Evolutionary conservation across 495 filamentous ascomycete genomes (phyloP).

Genomic region (Astrocystis sublimbata): DNA sequence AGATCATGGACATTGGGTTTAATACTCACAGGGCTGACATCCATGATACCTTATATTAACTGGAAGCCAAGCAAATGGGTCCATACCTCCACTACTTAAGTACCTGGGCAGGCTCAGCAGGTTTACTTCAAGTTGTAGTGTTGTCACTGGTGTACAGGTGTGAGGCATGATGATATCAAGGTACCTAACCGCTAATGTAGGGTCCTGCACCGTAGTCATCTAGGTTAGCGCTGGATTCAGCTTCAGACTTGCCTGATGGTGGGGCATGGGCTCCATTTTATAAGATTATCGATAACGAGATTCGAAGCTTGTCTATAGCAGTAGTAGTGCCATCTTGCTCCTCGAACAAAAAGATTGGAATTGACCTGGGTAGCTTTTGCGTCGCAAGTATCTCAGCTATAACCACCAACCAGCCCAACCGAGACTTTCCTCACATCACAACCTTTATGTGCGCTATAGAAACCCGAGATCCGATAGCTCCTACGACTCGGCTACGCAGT

Average conservation of each 20-base stretch:
- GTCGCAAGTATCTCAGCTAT: not conserved
- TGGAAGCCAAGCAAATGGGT: too few species aligned
- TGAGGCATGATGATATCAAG: too few species aligned
- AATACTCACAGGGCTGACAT: too few species aligned
- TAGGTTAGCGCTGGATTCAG: too few species aligned
- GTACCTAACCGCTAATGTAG: too few species aligned
- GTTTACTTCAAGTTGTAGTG: too few species aligned
- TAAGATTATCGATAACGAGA: slow-evolving; percentile 13
- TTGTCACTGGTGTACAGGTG: too few species aligned
- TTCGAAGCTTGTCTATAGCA: not conserved
- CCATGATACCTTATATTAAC: too few species aligned
- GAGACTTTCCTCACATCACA: too few species aligned
- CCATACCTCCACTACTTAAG: too few species aligned
- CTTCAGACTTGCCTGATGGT: not conserved
- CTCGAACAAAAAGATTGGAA: not conserved
- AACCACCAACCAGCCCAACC: not conserved
- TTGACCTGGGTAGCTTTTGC: not conserved
- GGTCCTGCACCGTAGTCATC: too few species aligned
- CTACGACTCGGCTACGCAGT: not conserved
- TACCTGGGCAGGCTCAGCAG: too few species aligned
- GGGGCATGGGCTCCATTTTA: not conserved
- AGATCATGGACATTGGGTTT: not conserved
- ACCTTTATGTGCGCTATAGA: not conserved
- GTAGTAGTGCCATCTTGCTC: not conserved
- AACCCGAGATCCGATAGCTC: not conserved